These are phyloP conservation scores for Nepenthes mirabilis DNA, from an alignment of 148 eudicot species.

Conservation along the genomic window DNA sequence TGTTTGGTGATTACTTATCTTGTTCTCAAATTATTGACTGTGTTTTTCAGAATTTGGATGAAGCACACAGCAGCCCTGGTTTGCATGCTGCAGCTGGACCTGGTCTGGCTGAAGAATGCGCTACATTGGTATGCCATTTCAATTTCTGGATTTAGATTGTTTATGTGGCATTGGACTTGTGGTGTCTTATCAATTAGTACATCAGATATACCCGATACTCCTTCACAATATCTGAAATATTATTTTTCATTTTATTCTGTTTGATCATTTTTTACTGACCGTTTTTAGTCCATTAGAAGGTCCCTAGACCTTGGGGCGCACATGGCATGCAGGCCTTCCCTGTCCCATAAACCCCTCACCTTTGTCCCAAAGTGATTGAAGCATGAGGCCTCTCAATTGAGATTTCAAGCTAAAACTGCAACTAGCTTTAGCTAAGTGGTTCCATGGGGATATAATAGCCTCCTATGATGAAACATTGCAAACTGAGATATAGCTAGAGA, in stretches of 20 bases:
- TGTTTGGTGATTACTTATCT: not conserved
- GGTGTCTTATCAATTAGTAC: no score
- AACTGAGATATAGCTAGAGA: not conserved
- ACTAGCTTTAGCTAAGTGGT: not conserved
- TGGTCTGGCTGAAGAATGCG: constrained; percentile 95
- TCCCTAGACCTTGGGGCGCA: no score
- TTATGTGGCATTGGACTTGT: no score
- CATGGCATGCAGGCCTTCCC: no score
- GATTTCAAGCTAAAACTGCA: not conserved
- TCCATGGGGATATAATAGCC: not conserved
- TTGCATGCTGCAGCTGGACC: constrained; percentile 98
- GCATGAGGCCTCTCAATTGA: not conserved
- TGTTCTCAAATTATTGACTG: constrained; percentile 1
- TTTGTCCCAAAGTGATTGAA: not conserved
- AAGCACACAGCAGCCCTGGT: constrained; percentile 96
- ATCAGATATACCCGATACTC: no score
- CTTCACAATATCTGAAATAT: no score
- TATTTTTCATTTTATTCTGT: no score
- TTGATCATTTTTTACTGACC: no score
- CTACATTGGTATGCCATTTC: constrained; percentile 51
- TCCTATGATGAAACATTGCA: not conserved
- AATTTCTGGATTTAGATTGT: not conserved
- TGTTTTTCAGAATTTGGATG: constrained; percentile 73
- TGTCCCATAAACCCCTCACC: no score
- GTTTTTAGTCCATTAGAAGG: no score